phyloP scores from a whole-genome alignment of 2,329 filamentous ascomycete species.

The Trichoderma sp. region DNA sequence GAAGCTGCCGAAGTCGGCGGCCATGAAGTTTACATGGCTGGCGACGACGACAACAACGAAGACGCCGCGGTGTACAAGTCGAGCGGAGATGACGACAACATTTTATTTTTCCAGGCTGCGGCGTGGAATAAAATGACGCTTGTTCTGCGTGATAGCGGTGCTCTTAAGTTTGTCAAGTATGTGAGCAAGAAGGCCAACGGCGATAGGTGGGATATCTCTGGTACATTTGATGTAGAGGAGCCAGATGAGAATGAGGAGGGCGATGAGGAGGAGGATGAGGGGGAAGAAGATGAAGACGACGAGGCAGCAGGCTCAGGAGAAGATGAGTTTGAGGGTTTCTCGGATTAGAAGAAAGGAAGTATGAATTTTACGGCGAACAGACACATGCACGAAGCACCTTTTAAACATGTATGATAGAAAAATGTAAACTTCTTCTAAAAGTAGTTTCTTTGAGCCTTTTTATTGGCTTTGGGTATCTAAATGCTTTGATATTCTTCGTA shows the following conservation, averaged over 20 bases:
- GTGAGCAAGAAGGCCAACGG: constrained; percentile 80
- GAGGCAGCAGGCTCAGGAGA: constrained; percentile 32
- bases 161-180: constrained; percentile 94
- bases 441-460: not conserved
- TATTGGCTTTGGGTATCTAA: constrained; percentile 12
- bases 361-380: not conserved
- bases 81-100: constrained; percentile 72
- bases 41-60: constrained; percentile 68
- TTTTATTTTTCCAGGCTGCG: constrained; percentile 63
- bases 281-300: constrained; percentile 47
- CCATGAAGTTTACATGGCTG: constrained; percentile 92
- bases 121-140: constrained; percentile 91
- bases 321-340: constrained; percentile 59
- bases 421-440: not conserved
- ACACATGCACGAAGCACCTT: not conserved
- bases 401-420: not conserved
- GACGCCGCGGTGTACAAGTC: constrained; percentile 90
- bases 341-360: constrained; percentile 36
- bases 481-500: not conserved
- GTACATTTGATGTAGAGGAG: constrained; percentile 71
- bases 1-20: constrained; percentile 65
- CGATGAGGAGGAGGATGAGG: constrained; percentile 47
- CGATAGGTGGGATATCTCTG: constrained; percentile 90
- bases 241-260: constrained; percentile 45
- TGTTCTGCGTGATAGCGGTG: constrained; percentile 82